These are phyloP conservation scores for Mycogone perniciosa DNA, from an alignment of 2,329 filamentous ascomycete genomes.

Conservation along the genomic window DNA sequence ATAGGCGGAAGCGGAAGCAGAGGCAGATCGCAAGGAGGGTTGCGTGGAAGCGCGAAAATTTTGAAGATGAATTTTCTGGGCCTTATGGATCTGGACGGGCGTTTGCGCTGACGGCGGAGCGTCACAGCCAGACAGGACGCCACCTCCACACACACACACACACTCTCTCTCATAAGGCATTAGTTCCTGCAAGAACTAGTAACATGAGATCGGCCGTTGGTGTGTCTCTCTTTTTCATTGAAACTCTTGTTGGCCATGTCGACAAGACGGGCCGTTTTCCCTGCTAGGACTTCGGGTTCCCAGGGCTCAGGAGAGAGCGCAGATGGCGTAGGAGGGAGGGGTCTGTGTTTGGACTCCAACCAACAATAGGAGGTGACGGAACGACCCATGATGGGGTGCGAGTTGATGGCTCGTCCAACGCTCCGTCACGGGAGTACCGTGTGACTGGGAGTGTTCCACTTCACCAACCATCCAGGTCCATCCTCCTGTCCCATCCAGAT, in stretches of 20 bases:
- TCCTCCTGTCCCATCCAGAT: background rate
- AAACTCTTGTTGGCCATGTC: background rate
- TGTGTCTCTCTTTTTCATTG: no score
- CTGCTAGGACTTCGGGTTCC: no score
- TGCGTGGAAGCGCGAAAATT: no score
- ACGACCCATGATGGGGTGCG: background rate
- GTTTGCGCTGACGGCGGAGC: background rate
- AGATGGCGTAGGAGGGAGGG: background rate
- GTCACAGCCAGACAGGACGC: background rate
- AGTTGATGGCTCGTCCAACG: no score
- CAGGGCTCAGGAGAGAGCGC: no score
- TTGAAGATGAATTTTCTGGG: no score
- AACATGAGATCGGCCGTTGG: no score
- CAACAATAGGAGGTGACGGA: no score
- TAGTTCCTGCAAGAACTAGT: no score
- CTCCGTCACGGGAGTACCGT: background rate
- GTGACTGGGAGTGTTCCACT: background rate
- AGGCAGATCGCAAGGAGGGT: no score
- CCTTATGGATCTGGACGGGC: no score
- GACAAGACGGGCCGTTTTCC: background rate
- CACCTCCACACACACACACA: background rate
- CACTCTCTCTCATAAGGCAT: background rate
- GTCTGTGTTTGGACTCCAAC: background rate
- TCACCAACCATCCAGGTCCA: background rate
- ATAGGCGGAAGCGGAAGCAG: no score